phyloP scores from a whole-genome alignment of 2,329 filamentous ascomycete genomes.

The Dactylonectria macrodidyma region DNA sequence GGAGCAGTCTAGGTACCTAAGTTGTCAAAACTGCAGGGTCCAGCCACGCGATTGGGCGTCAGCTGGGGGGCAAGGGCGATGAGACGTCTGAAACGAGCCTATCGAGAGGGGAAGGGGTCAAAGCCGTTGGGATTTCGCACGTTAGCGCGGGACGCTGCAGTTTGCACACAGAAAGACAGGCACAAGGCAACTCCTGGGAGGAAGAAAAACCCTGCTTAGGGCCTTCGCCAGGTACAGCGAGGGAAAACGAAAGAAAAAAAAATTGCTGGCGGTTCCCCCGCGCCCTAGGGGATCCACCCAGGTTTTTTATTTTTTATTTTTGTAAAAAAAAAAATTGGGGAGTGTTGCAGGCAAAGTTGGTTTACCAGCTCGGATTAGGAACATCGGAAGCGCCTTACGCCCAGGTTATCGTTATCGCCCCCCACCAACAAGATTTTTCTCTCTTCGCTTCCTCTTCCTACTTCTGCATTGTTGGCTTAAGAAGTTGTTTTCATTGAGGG shows the following conservation, averaged over 20 bases:
- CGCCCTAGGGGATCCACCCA: conserved; percentile 12
- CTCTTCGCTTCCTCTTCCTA: conserved; percentile 30
- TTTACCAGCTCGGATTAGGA: background rate
- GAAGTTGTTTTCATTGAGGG: background rate
- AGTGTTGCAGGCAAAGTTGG: too few species aligned
- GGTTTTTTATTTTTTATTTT: background rate
- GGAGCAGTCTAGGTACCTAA: background rate
- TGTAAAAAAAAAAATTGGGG: background rate
- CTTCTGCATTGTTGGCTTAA: background rate
- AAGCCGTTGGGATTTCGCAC: conserved; percentile 19
- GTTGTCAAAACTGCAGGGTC: conserved; percentile 10
- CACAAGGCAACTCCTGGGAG: background rate
- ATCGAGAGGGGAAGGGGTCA: conserved; percentile 3
- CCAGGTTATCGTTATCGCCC: conserved; percentile 59
- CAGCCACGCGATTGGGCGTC: conserved; percentile 6
- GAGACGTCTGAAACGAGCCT: conserved; percentile 18
- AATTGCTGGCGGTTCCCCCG: conserved; percentile 21
- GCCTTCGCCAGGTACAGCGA: background rate
- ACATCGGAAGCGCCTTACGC: background rate
- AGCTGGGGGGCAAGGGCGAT: background rate
- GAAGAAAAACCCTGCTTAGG: background rate
- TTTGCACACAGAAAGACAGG: background rate
- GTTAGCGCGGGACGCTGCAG: conserved; percentile 25
- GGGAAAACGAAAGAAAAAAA: background rate
- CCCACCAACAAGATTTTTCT: conserved; percentile 46